These are phyloP conservation scores for Acidomyces sp. DNA, from an alignment of 495 filamentous ascomycete species.

Conservation along the genomic window DNA sequence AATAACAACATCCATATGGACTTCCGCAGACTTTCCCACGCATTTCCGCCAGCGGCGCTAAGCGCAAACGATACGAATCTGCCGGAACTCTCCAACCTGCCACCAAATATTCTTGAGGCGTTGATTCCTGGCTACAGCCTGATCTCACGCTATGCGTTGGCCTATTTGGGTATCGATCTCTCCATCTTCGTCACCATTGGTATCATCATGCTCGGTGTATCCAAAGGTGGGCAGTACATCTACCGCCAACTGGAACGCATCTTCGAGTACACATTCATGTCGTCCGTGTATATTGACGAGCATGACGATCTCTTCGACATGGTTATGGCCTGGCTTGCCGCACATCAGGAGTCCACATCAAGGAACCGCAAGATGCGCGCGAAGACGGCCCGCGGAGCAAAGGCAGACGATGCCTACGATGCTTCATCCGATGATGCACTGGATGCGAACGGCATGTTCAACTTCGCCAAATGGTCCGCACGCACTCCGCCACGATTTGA, in stretches of 20 bases:
- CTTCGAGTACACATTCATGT: slow-evolving; percentile 31
- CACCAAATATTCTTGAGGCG: slow-evolving; percentile 47
- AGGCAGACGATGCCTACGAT: slow-evolving; percentile 30
- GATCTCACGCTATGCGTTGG: slow-evolving; percentile 44
- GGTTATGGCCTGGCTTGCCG: slow-evolving; percentile 47
- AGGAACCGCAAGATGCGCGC: slow-evolving; percentile 40
- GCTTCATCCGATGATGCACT: slow-evolving; percentile 15
- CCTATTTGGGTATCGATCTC: slow-evolving; percentile 55
- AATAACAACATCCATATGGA: slow-evolving; percentile 9
- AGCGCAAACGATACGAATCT: slow-evolving; percentile 3
- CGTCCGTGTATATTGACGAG: slow-evolving; percentile 41
- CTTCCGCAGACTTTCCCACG: slow-evolving; percentile 10
- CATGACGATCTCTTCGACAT: slow-evolving; percentile 48
- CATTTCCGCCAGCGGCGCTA: not conserved
- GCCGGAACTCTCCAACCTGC: slow-evolving; percentile 18
- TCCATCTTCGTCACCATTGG: slow-evolving; percentile 55
- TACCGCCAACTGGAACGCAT: slow-evolving; percentile 11
- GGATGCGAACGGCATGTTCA: slow-evolving; percentile 20
- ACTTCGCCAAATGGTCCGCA: slow-evolving; percentile 34
- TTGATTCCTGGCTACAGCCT: slow-evolving; percentile 63
- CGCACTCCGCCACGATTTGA: slow-evolving; percentile 37
- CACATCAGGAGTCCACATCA: slow-evolving; percentile 36
- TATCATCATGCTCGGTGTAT: slow-evolving; percentile 31
- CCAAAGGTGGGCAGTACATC: slow-evolving; percentile 22
- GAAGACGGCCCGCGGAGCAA: slow-evolving; percentile 39